Percentiles rank a stretch among this genome's conserved stretches.
Evolutionary conservation across 192 early-diverging fungal genomes (phyloP).

Genomic region (Gonapodya prolifera): DNA sequence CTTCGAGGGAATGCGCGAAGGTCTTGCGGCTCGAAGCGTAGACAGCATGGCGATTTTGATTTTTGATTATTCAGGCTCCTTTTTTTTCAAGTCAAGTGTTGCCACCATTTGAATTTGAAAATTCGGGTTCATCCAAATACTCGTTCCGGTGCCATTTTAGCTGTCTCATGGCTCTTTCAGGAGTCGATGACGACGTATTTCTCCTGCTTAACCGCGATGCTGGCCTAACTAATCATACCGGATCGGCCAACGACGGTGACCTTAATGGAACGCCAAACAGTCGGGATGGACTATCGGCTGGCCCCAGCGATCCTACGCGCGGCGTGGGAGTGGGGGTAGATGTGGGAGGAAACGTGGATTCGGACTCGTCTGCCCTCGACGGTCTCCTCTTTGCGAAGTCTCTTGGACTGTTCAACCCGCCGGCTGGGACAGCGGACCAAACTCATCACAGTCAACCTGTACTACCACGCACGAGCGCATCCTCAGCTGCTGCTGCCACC

Average conservation of each 20-base stretch:
- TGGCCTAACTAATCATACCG: background rate
- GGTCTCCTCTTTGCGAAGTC: background rate
- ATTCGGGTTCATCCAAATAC: too few relatives aligned
- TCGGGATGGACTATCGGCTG: too few relatives aligned
- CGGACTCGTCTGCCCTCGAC: background rate
- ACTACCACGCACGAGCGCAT: background rate
- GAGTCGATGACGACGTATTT: background rate
- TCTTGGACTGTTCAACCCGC: background rate
- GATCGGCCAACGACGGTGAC: background rate
- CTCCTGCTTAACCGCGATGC: background rate
- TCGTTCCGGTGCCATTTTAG: too few relatives aligned
- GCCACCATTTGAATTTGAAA: too few relatives aligned
- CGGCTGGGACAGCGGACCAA: background rate
- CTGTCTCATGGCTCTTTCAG: background rate
- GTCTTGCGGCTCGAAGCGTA: too few relatives aligned
- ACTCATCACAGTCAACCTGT: background rate
- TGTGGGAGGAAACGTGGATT: background rate
- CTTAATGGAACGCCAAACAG: too few relatives aligned
- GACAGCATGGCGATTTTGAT: too few relatives aligned
- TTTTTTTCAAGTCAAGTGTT: too few relatives aligned
- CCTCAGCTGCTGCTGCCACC: background rate
- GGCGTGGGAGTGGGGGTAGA: background rate
- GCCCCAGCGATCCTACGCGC: background rate
- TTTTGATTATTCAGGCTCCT: too few relatives aligned
- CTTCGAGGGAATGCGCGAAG: too few relatives aligned